Percentiles rank a stretch among this genome's conserved stretches.
These are phyloP conservation scores for Cafeteria roenbergensis DNA, from an alignment of 108 stramenopile genomes.

Conservation along the genomic window DNA sequence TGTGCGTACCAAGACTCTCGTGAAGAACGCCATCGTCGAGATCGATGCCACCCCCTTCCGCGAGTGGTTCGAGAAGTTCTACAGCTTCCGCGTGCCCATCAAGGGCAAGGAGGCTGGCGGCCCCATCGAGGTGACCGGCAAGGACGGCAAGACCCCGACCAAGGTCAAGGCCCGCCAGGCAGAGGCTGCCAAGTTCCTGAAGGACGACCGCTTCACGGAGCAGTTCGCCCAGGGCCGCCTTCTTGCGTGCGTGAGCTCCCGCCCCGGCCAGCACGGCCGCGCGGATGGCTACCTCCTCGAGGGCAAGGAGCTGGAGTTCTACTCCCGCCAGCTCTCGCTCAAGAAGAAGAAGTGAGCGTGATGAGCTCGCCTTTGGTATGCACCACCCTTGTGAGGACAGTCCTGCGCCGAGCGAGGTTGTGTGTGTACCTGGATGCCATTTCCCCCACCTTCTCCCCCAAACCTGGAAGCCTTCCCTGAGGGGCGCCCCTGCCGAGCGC, in stretches of 20 bases:
- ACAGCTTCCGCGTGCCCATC: slow-evolving; percentile 76
- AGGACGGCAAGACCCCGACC: slow-evolving; percentile 55
- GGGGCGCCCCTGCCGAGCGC: too few species aligned
- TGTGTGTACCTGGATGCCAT: too few species aligned
- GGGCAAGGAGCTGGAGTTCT: slow-evolving; percentile 94
- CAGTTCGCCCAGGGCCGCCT: slow-evolving; percentile 93
- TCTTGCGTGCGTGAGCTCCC: slow-evolving; percentile 80
- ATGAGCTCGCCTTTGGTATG: slow-evolving; percentile 14
- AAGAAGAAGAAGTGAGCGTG: slow-evolving; percentile 59
- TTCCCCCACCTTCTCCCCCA: too few species aligned
- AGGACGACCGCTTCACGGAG: slow-evolving; percentile 40
- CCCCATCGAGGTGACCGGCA: slow-evolving; percentile 35
- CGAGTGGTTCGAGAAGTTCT: slow-evolving; percentile 92
- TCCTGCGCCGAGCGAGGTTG: too few species aligned
- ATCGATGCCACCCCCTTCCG: slow-evolving; percentile 97
- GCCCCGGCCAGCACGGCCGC: slow-evolving; percentile 95
- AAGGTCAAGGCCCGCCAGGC: slow-evolving; percentile 66
- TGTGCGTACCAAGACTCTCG: slow-evolving; percentile 99
- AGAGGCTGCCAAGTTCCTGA: not conserved
- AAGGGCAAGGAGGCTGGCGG: slow-evolving; percentile 67
- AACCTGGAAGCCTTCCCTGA: too few species aligned
- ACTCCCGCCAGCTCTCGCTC: slow-evolving; percentile 71
- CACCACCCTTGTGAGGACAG: too few species aligned
- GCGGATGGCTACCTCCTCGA: slow-evolving; percentile 95
- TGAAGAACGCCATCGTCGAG: slow-evolving; percentile 91